Conservation (phyloP, 441 rosid species). For the Syzygium malaccense region DNA sequence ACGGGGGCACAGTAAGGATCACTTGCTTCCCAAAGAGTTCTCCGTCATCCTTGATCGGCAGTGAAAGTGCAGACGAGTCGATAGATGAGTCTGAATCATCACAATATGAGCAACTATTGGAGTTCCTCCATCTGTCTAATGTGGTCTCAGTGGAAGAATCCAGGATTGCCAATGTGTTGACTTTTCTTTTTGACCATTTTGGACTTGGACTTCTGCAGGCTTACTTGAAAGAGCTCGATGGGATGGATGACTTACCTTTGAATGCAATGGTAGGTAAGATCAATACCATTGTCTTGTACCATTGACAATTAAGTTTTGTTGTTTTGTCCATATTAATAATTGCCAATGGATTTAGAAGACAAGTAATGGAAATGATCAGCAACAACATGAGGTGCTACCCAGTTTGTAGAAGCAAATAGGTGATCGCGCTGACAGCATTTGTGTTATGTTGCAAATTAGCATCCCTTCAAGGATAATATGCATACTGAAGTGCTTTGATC, state of each 20-base stretch:
- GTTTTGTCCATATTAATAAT: background rate
- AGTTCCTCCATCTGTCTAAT: constrained; percentile 79
- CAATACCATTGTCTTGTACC: constrained; percentile 5
- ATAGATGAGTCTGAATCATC: constrained; percentile 83
- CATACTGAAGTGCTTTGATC: background rate
- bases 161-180: constrained; percentile 55
- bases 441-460: background rate
- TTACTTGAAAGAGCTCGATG: constrained; percentile 65
- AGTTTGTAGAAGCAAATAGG: background rate
- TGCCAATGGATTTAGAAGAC: background rate
- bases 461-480: background rate
- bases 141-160: constrained; percentile 74
- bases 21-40: constrained; percentile 66
- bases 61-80: constrained; percentile 84
- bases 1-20: constrained; percentile 94
- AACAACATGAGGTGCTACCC: background rate
- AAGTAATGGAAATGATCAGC: background rate
- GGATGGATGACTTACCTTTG: constrained; percentile 61
- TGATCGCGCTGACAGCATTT: background rate
- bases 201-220: constrained; percentile 74
- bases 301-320: background rate
- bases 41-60: constrained; percentile 43
- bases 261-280: constrained; percentile 94
- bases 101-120: constrained; percentile 78
- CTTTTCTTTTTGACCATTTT: constrained; percentile 84